These are phyloP conservation scores for Centella asiatica DNA, from an alignment of 129 eudicot species.

Conservation along the genomic window DNA sequence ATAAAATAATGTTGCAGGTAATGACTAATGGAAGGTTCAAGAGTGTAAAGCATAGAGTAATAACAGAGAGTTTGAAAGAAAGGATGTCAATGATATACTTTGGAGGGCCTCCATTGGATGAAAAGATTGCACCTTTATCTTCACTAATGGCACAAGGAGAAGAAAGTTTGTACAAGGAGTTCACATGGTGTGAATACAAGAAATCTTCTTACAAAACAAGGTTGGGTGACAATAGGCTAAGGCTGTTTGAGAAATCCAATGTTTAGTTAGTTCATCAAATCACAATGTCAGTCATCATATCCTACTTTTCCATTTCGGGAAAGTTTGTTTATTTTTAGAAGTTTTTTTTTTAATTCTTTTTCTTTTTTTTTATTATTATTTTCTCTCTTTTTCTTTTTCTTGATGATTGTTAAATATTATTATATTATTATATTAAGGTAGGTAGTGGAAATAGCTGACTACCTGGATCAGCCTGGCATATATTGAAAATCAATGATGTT, in stretches of 20 bases:
- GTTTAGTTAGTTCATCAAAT: background rate
- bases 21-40: conserved; percentile 42
- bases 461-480: too few species aligned
- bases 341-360: background rate
- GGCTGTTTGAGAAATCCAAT: conserved; percentile 24
- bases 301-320: background rate
- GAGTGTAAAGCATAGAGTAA: conserved; percentile 45
- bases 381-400: background rate
- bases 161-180: conserved; percentile 37
- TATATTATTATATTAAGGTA: too few species aligned
- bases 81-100: conserved; percentile 41
- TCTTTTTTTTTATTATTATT: background rate
- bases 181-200: conserved; percentile 44
- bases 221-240: conserved; percentile 30
- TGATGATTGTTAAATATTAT: too few species aligned
- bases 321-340: background rate
- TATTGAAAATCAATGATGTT: too few species aligned
- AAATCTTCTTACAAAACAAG: conserved; percentile 34
- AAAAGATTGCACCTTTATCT: conserved; percentile 32
- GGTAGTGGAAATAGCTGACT: too few species aligned
- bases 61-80: conserved; percentile 17
- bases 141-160: conserved; percentile 26
- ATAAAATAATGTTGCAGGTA: conserved; percentile 17
- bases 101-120: conserved; percentile 40
- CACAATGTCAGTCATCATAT: background rate